Percentiles rank a stretch among this genome's conserved stretches.
Conservation (phyloP, 31 red algal genomes). For the Endocladia muricata region DNA sequence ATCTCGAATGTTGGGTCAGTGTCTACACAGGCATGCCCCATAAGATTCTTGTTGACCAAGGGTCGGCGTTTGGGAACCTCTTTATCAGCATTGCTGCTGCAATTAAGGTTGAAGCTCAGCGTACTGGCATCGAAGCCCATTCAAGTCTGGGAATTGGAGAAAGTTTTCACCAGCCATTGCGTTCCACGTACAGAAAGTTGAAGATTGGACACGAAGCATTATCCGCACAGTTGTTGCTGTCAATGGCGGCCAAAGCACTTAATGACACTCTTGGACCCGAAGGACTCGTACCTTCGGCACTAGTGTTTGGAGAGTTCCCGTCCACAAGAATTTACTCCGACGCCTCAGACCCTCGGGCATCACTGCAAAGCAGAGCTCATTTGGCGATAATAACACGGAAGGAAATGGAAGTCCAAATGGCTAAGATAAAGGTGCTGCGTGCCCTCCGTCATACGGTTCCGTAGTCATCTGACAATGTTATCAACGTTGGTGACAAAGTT, state of each 20-base stretch:
- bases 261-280: slow-evolving; percentile 5
- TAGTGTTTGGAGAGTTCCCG: slow-evolving; percentile 4
- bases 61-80: not conserved
- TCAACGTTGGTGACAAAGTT: not conserved
- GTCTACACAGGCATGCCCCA: not conserved
- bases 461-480: not conserved
- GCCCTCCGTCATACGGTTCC: not conserved
- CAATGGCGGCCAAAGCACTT: not conserved
- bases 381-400: not conserved
- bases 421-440: not conserved
- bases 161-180: not conserved
- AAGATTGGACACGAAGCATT: not conserved
- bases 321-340: not conserved
- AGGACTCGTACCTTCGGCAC: slow-evolving; percentile 8
- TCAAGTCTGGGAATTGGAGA: slow-evolving; percentile 1
- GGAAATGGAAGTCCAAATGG: not conserved
- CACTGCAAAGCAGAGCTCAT: not conserved
- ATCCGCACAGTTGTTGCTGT: not conserved
- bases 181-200: not conserved
- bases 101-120: not conserved
- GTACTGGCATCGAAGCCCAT: not conserved
- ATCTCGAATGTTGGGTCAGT: not conserved
- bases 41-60: not conserved
- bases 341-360: not conserved
- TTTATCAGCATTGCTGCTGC: not conserved